Percentiles rank a stretch among this genome's conserved stretches.
Conservation (phyloP, 495 filamentous ascomycete species). For the Neurospora hispaniola region DNA sequence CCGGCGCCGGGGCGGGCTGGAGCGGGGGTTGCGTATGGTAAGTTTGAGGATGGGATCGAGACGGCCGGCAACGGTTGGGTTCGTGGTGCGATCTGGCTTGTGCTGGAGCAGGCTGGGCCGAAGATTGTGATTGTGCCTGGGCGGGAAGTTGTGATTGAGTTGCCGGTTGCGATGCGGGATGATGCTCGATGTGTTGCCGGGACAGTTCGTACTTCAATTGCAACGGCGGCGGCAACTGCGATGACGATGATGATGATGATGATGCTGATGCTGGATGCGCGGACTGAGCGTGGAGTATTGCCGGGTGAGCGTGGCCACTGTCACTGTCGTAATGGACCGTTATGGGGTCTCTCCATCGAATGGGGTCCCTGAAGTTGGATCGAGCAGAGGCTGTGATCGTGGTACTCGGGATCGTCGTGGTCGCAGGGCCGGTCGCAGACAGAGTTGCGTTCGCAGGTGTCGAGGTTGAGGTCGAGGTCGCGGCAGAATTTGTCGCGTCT, state of each 20-base stretch:
- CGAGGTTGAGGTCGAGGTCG: neutral
- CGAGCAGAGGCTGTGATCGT: neutral
- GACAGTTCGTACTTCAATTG: slow-evolving; percentile 1
- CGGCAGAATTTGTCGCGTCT: neutral
- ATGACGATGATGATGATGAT: neutral
- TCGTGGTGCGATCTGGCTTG: slow-evolving; percentile 1
- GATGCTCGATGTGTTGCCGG: slow-evolving; percentile 1
- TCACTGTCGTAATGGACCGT: slow-evolving; percentile 12
- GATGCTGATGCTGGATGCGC: neutral
- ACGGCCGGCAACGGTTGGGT: neutral
- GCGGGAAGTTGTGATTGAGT: neutral
- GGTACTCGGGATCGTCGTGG: neutral
- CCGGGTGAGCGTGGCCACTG: slow-evolving; percentile 10
- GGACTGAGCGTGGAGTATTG: slow-evolving; percentile 3
- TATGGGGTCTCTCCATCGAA: slow-evolving; percentile 15
- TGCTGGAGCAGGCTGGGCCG: neutral
- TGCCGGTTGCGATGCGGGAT: neutral
- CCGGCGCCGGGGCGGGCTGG: neutral
- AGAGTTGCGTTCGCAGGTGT: neutral
- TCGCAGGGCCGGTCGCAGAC: neutral
- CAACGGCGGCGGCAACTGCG: slow-evolving; percentile 3
- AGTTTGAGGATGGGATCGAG: neutral
- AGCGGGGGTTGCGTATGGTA: slow-evolving; percentile 1
- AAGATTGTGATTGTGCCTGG: neutral
- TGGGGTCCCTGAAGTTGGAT: neutral